phyloP scores from a whole-genome alignment of 169 alveolate species.

The Cryptosporidium meleagridis region DNA sequence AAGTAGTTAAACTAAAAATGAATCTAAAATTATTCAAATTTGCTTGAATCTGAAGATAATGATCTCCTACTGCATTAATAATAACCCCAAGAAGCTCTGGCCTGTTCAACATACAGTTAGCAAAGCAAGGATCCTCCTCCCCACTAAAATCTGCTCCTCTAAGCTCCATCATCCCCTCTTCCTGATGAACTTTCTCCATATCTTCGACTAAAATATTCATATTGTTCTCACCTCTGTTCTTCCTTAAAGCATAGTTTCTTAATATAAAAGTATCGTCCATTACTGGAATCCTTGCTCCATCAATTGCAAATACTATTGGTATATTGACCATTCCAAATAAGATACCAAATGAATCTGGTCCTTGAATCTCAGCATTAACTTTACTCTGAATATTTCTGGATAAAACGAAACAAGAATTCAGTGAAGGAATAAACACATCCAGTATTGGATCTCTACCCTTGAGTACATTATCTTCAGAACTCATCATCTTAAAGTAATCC shows the following conservation, averaged over 20 bases:
- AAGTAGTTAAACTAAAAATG: conserved; percentile 60
- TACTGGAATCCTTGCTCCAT: conserved; percentile 65
- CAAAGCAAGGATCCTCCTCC: conserved; percentile 40
- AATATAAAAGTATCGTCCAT: conserved; percentile 54
- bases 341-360: neutral
- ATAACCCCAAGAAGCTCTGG: conserved; percentile 20
- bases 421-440: conserved; percentile 59
- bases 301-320: conserved; percentile 60
- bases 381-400: neutral
- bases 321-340: conserved; percentile 43
- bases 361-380: neutral
- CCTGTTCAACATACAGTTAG: conserved; percentile 14
- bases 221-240: neutral
- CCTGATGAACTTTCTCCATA: neutral
- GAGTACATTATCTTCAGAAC: neutral
- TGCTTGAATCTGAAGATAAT: conserved; percentile 6
- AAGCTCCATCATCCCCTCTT: neutral
- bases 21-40: conserved; percentile 49
- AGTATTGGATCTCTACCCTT: conserved; percentile 29
- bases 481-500: neutral
- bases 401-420: conserved; percentile 35
- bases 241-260: conserved; percentile 22
- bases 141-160: neutral
- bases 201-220: neutral
- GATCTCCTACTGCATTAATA: conserved; percentile 36